Conservation (phyloP, 177 flowering plant species). For the Telopea speciosissima region DNA sequence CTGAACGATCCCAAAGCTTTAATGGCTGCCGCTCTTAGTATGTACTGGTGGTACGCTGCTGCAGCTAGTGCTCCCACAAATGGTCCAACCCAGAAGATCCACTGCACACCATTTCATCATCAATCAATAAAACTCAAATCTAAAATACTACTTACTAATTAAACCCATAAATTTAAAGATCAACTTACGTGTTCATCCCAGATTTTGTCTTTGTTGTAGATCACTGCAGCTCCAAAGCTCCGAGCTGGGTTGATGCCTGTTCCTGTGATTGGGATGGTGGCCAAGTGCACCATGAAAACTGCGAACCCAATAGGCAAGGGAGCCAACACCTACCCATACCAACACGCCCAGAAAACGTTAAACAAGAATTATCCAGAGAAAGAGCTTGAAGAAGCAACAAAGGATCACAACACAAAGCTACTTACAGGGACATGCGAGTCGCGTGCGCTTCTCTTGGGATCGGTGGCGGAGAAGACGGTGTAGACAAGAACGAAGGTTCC, state of each 20-base stretch:
- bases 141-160: too few species aligned
- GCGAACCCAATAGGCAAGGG: conserved; percentile 87
- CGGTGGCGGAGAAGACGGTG: conserved; percentile 89
- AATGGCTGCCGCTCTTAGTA: conserved; percentile 72
- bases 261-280: conserved; percentile 75
- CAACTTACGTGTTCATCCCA: conserved; percentile 74
- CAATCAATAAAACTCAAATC: neutral
- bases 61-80: conserved; percentile 70
- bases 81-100: conserved; percentile 92
- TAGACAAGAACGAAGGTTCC: conserved; percentile 80
- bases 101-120: conserved; percentile 29
- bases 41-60: conserved; percentile 81
- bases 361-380: neutral
- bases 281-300: conserved; percentile 85
- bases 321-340: conserved; percentile 52
- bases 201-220: conserved; percentile 49
- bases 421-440: conserved; percentile 87
- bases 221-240: conserved; percentile 79
- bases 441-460: conserved; percentile 84
- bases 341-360: neutral
- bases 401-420: too few species aligned
- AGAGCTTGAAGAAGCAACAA: too few species aligned
- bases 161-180: too few species aligned
- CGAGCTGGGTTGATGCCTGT: conserved; percentile 85
- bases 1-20: conserved; percentile 80